A percentile compares a stretch with the other conserved stretches of the same genome.
Conservation (phyloP, 2,329 filamentous ascomycete genomes). For the Neonectria neomacrospora region DNA sequence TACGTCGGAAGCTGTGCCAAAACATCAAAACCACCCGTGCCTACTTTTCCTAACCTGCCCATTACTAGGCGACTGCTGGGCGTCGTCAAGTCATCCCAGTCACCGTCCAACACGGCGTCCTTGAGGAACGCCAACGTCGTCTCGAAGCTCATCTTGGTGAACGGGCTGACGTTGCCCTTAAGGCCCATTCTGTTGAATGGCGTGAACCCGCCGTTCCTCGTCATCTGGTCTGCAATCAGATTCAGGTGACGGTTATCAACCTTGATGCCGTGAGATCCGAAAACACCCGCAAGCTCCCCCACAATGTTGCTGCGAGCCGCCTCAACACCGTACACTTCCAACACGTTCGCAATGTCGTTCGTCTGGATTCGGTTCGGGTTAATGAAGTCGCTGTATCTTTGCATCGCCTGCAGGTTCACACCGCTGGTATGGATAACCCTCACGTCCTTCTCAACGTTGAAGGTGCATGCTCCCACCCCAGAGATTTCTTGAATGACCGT, state of each 20-base stretch:
- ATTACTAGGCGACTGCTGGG: slow-evolving; percentile 91
- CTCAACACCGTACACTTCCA: slow-evolving; percentile 90
- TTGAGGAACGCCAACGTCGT: slow-evolving; percentile 94
- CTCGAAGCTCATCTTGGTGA: slow-evolving; percentile 99
- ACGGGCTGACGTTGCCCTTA: slow-evolving; percentile 84
- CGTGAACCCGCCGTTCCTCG: slow-evolving; percentile 87
- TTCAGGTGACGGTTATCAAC: slow-evolving; percentile 94
- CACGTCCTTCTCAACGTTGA: slow-evolving; percentile 66
- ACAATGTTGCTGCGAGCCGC: slow-evolving; percentile 90
- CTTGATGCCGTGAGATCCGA: slow-evolving; percentile 88
- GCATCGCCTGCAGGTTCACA: slow-evolving; percentile 91
- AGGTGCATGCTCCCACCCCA: slow-evolving; percentile 77
- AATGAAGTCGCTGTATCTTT: slow-evolving; percentile 85
- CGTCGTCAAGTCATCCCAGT: slow-evolving; percentile 87
- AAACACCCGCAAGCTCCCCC: slow-evolving; percentile 85
- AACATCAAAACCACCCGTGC: slow-evolving; percentile 93
- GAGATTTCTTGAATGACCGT: slow-evolving; percentile 89
- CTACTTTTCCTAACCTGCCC: slow-evolving; percentile 82
- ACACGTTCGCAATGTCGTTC: slow-evolving; percentile 90
- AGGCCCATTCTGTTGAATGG: slow-evolving; percentile 94
- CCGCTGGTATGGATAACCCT: slow-evolving; percentile 81
- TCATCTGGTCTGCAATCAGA: slow-evolving; percentile 98
- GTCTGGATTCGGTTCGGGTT: slow-evolving; percentile 88
- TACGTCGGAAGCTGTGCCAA: slow-evolving; percentile 70
- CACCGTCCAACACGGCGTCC: slow-evolving; percentile 89